These are phyloP conservation scores for Diplodia seriata DNA, from an alignment of 2,329 filamentous ascomycete genomes.

Conservation along the genomic window DNA sequence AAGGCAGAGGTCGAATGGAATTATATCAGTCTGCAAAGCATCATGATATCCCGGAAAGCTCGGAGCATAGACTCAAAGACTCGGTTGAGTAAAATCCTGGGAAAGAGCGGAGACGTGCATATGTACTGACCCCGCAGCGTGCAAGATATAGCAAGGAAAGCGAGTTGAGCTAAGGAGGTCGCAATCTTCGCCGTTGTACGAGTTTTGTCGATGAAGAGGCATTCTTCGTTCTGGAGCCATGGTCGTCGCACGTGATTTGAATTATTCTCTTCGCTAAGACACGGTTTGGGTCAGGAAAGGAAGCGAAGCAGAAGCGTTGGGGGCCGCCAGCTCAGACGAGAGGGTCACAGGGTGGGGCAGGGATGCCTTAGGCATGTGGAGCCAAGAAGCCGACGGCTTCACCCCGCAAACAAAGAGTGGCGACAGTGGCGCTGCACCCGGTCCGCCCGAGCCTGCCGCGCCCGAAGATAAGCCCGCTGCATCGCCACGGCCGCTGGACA, in stretches of 20 bases:
- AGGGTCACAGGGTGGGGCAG: neutral
- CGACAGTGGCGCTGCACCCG: constrained; percentile 17
- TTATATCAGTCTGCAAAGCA: constrained; percentile 3
- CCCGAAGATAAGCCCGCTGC: neutral
- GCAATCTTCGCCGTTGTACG: neutral
- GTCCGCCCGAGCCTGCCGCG: neutral
- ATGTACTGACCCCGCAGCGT: constrained; percentile 5
- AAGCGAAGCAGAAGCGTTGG: neutral
- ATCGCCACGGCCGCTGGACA: neutral
- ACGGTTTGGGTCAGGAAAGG: neutral
- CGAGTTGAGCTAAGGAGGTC: neutral
- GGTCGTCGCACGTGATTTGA: neutral
- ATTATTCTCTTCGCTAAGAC: no score
- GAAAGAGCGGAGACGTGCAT: neutral
- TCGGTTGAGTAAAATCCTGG: neutral
- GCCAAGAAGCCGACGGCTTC: neutral
- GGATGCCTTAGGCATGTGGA: constrained; percentile 11
- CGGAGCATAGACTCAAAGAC: neutral
- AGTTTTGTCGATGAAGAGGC: no score
- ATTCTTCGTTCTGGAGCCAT: neutral
- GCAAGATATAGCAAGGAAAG: neutral
- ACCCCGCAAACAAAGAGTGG: constrained; percentile 23
- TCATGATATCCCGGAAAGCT: neutral
- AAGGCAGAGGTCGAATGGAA: neutral
- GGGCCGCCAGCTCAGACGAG: neutral